Conservation (phyloP, 164 flowering plant species). For the Nelumbo lutea region DNA sequence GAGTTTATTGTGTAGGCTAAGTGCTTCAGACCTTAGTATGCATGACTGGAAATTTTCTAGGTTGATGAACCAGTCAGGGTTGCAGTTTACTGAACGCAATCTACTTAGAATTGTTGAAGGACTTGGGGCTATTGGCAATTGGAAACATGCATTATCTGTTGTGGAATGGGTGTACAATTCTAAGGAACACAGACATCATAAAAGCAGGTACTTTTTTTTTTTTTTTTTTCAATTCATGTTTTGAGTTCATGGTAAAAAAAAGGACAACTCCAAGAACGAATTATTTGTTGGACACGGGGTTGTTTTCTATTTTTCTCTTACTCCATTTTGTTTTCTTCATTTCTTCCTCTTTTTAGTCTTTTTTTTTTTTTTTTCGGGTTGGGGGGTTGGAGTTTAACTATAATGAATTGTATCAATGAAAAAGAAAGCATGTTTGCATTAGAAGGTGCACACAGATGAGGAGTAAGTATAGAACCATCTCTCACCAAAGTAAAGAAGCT, state of each 20-base stretch:
- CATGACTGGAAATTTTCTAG: constrained; percentile 82
- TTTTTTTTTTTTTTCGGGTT: too few species aligned
- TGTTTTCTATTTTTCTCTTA: not conserved
- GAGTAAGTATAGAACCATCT: too few species aligned
- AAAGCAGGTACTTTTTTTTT: constrained; percentile 65
- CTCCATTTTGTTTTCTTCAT: not conserved
- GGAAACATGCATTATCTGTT: constrained; percentile 75
- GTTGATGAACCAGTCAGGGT: constrained; percentile 72
- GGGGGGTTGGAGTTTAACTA: too few species aligned
- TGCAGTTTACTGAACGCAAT: constrained; percentile 68
- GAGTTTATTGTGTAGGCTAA: constrained; percentile 40
- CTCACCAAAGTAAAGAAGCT: too few species aligned
- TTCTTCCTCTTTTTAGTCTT: not conserved
- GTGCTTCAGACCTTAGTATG: constrained; percentile 36
- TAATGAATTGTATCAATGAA: too few species aligned
- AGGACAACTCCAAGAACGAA: too few species aligned
- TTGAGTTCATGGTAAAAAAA: not conserved
- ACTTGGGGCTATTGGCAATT: constrained; percentile 59
- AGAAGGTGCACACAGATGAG: too few species aligned
- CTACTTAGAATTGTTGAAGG: constrained; percentile 61
- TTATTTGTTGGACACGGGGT: not conserved
- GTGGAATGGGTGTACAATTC: constrained; percentile 74
- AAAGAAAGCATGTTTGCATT: too few species aligned
- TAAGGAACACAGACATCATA: constrained; percentile 40
- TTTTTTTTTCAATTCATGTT: not conserved